Percentiles rank a stretch among this genome's conserved stretches.
Conservation (phyloP, 805 yeast species). For the Spathaspora sp. region DNA sequence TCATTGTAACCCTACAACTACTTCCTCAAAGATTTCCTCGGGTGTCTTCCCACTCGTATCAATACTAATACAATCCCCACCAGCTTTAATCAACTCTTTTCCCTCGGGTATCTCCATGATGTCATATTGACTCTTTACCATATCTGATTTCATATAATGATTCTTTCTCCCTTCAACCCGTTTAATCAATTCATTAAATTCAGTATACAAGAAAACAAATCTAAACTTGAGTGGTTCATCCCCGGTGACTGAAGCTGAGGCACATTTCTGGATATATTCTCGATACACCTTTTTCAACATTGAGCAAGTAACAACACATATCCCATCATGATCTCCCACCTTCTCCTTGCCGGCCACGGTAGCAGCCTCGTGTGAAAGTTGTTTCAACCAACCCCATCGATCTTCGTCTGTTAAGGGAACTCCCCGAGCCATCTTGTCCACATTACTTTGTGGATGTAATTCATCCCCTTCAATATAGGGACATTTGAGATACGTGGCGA, state of each 20-base stretch:
- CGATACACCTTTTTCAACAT: conserved; percentile 76
- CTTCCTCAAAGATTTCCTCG: conserved; percentile 16
- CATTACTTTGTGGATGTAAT: conserved; percentile 66
- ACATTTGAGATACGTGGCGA: conserved; percentile 45
- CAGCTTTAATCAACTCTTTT: conserved; percentile 31
- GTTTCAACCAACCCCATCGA: conserved; percentile 83
- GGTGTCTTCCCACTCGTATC: conserved; percentile 32
- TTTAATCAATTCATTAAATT: conserved; percentile 53
- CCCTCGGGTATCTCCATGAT: conserved; percentile 67
- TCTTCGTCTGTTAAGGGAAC: conserved; percentile 85
- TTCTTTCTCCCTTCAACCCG: conserved; percentile 64
- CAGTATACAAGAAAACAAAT: conserved; percentile 66
- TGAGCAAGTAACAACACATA: conserved; percentile 75
- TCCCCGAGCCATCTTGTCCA: conserved; percentile 80
- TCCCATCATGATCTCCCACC: conserved; percentile 10
- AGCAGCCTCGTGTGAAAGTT: conserved; percentile 43
- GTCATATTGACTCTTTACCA: conserved; percentile 77
- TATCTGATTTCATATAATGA: conserved; percentile 84
- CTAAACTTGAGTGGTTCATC: conserved; percentile 36
- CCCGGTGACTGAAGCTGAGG: conserved; percentile 12
- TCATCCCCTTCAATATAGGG: conserved; percentile 83
- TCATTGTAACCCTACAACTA: neutral
- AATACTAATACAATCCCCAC: conserved; percentile 33
- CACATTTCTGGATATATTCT: conserved; percentile 46
- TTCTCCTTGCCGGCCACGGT: conserved; percentile 25